These are phyloP conservation scores for Lantana camara DNA, from an alignment of 257 asterid species.

Conservation along the genomic window DNA sequence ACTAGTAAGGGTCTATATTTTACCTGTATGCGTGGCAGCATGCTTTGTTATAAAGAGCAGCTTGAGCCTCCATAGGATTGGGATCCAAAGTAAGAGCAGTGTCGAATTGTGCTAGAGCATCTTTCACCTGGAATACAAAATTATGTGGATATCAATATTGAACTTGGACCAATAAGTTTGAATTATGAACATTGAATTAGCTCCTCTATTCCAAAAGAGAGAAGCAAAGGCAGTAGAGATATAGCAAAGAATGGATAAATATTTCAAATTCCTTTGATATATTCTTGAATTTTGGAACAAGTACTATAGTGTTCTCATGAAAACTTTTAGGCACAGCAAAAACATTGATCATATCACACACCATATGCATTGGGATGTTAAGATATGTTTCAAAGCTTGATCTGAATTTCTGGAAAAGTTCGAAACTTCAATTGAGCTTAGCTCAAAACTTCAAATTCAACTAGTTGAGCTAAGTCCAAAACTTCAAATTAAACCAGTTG, in stretches of 20 bases:
- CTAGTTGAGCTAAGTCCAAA: too few relatives aligned
- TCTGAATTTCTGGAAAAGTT: neutral
- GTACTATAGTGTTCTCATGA: neutral
- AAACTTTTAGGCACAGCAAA: neutral
- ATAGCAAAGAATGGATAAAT: neutral
- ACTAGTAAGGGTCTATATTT: neutral
- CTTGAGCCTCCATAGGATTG: conserved; percentile 78
- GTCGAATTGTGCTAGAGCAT: conserved; percentile 85
- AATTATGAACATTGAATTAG: conserved; percentile 3
- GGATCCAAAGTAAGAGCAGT: conserved; percentile 89
- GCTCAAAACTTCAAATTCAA: neutral
- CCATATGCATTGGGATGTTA: neutral
- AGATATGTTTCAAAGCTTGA: conserved; percentile 1
- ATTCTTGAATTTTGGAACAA: neutral
- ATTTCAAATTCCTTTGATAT: neutral
- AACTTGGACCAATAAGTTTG: conserved; percentile 15
- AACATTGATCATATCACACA: neutral
- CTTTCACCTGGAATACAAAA: conserved; percentile 68
- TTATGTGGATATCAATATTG: neutral
- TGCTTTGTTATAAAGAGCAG: conserved; percentile 95
- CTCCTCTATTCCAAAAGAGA: conserved; percentile 17
- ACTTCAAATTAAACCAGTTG: neutral
- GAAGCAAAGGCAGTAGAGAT: conserved; percentile 11
- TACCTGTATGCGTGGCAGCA: conserved; percentile 98
- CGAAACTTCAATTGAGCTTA: neutral